Percentiles rank a stretch among this genome's conserved stretches.
Conservation (phyloP, 2,329 filamentous ascomycete species). For the Aspergillus pseudoterreus region DNA sequence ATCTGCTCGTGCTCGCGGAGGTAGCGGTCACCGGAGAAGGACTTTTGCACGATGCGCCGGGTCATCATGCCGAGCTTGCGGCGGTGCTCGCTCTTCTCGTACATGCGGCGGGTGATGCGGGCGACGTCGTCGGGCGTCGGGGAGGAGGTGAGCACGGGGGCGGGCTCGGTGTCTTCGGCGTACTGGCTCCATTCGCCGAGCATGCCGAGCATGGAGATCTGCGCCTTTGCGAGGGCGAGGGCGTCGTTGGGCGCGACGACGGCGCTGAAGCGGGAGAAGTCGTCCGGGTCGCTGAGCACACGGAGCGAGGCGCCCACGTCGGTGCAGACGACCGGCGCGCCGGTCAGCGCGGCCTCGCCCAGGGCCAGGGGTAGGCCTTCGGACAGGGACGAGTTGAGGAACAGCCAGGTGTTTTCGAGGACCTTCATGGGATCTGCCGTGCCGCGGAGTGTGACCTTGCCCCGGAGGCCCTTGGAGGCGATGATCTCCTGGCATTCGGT, state of each 20-base stretch:
- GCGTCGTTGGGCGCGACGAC: conserved; percentile 64
- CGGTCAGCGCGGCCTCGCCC: conserved; percentile 46
- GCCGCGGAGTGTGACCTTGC: conserved; percentile 51
- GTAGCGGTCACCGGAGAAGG: conserved; percentile 58
- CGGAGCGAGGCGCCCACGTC: conserved; percentile 41
- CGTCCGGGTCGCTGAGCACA: conserved; percentile 41
- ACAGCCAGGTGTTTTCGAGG: conserved; percentile 55
- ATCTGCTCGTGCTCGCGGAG: conserved; percentile 61
- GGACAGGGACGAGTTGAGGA: conserved; percentile 47
- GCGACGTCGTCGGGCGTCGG: conserved; percentile 51
- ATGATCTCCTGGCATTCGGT: conserved; percentile 58
- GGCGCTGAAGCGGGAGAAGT: conserved; percentile 54
- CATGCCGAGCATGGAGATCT: conserved; percentile 60
- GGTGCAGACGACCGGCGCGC: conserved; percentile 43
- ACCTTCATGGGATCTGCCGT: conserved; percentile 56
- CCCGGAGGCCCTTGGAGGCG: conserved; percentile 51
- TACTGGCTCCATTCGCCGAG: conserved; percentile 60
- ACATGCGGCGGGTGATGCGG: conserved; percentile 56
- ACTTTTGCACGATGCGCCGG: conserved; percentile 56
- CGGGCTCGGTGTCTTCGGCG: conserved; percentile 48
- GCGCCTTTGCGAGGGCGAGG: conserved; percentile 56
- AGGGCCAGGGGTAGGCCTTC: conserved; percentile 45
- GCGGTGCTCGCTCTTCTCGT: conserved; percentile 56
- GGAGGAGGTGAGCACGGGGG: conserved; percentile 46
- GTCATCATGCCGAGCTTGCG: conserved; percentile 57